Conservation (phyloP, 768 basidiomycete species). For the Kwoniella sp. region DNA sequence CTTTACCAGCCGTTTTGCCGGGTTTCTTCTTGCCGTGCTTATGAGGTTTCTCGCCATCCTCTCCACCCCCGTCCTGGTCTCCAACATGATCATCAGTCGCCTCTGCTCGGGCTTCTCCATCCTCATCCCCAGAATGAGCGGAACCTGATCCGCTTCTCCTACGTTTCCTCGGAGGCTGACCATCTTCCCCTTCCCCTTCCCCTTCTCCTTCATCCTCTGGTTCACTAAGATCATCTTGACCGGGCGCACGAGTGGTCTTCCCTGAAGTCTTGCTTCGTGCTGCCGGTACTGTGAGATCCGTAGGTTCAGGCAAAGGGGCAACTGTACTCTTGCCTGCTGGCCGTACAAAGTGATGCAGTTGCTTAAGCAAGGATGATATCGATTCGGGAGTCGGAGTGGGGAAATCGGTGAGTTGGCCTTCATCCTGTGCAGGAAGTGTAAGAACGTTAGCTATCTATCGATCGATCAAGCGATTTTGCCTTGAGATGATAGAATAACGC, state of each 20-base stretch:
- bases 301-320: slow-evolving; percentile 29
- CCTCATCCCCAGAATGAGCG: slow-evolving; percentile 15
- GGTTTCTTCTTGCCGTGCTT: slow-evolving; percentile 40
- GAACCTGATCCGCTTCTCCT: slow-evolving; percentile 12
- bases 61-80: slow-evolving; percentile 7
- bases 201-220: neutral
- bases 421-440: slow-evolving; percentile 65
- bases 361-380: slow-evolving; percentile 31
- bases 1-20: slow-evolving; percentile 38
- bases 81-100: slow-evolving; percentile 25
- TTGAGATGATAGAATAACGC: neutral
- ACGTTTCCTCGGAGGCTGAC: slow-evolving; percentile 13
- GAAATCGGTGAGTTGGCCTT: slow-evolving; percentile 64
- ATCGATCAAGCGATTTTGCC: too few relatives aligned
- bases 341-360: slow-evolving; percentile 36
- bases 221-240: neutral
- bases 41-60: slow-evolving; percentile 17
- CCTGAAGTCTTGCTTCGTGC: slow-evolving; percentile 23
- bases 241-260: slow-evolving; percentile 15
- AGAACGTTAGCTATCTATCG: too few relatives aligned
- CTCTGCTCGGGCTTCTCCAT: slow-evolving; percentile 14
- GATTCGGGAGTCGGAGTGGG: slow-evolving; percentile 36
- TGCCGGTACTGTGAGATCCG: slow-evolving; percentile 31
- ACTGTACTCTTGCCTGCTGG: slow-evolving; percentile 43
- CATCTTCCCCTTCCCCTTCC: slow-evolving; percentile 10